Percentiles rank a stretch among this genome's conserved stretches.
phyloP scores from a whole-genome alignment of 2,329 filamentous ascomycete species.

The Phaeomoniella chlamydospora region DNA sequence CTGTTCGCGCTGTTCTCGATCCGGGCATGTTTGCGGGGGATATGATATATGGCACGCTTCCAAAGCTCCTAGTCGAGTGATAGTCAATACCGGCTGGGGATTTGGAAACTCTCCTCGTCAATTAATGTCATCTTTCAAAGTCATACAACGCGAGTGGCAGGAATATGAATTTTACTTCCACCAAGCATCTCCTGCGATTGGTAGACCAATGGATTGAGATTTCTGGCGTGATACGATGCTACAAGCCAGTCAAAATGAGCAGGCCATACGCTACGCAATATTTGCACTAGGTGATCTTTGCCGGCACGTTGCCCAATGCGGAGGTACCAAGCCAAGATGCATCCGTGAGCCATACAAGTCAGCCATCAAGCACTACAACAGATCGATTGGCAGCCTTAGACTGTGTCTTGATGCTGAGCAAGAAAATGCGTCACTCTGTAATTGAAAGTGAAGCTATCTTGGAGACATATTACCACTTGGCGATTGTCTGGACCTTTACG shows the following conservation, averaged over 20 bases:
- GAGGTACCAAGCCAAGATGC: too few relatives aligned
- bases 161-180: constrained; percentile 22
- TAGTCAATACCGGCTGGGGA: background rate
- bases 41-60: background rate
- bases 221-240: constrained; percentile 20
- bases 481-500: background rate
- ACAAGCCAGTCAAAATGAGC: constrained; percentile 17
- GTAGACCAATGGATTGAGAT: constrained; percentile 17
- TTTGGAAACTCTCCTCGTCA: background rate
- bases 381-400: constrained; percentile 2
- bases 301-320: constrained; percentile 1
- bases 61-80: background rate
- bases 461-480: background rate
- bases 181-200: constrained; percentile 13
- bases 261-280: constrained; percentile 22
- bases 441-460: constrained; percentile 1
- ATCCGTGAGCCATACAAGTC: background rate
- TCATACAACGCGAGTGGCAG: constrained; percentile 14
- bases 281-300: constrained; percentile 18
- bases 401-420: background rate
- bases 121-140: constrained; percentile 3
- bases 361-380: constrained; percentile 5
- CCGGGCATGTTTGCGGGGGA: background rate
- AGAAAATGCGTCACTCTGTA: constrained; percentile 3
- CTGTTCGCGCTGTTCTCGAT: background rate